Conservation (phyloP, 352 stramenopile species). For the Phytophthora cactorum region DNA sequence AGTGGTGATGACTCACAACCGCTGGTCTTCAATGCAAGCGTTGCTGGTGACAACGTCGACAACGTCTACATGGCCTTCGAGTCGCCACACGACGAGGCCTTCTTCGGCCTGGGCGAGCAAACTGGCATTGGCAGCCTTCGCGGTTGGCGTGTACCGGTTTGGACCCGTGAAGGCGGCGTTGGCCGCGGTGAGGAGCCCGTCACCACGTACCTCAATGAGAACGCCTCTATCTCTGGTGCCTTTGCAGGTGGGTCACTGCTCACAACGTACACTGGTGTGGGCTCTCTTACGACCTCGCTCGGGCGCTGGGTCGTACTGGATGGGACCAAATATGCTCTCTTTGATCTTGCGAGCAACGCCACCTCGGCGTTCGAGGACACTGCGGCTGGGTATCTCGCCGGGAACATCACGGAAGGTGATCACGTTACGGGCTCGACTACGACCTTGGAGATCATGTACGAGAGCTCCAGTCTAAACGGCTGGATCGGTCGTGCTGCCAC, state of each 20-base stretch:
- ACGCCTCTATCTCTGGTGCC: constrained; percentile 27
- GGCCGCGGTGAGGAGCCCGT: constrained; percentile 32
- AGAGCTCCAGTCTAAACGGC: constrained; percentile 20
- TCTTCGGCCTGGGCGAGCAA: constrained; percentile 33
- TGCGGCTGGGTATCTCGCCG: constrained; percentile 26
- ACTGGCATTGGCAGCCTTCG: constrained; percentile 34
- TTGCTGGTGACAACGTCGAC: constrained; percentile 21
- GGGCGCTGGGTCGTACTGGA: constrained; percentile 32
- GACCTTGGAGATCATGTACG: constrained; percentile 33
- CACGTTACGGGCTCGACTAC: constrained; percentile 17
- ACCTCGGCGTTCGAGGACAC: constrained; percentile 36
- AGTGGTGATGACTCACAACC: constrained; percentile 19
- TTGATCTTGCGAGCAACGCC: constrained; percentile 31
- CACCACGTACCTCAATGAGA: constrained; percentile 36
- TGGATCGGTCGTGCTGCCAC: constrained; percentile 27
- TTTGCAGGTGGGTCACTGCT: constrained; percentile 31
- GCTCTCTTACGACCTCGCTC: constrained; percentile 24
- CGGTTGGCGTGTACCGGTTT: constrained; percentile 32
- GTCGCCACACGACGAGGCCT: constrained; percentile 28
- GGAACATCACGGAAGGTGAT: constrained; percentile 29
- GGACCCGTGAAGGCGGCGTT: constrained; percentile 30
- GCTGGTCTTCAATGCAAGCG: constrained; percentile 29
- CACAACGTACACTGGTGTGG: constrained; percentile 32
- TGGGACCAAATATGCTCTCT: constrained; percentile 32
- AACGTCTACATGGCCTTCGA: constrained; percentile 38